Evolutionary conservation across 2,329 filamentous ascomycete genomes (phyloP).

Genomic region (Mariannaea sp.): DNA sequence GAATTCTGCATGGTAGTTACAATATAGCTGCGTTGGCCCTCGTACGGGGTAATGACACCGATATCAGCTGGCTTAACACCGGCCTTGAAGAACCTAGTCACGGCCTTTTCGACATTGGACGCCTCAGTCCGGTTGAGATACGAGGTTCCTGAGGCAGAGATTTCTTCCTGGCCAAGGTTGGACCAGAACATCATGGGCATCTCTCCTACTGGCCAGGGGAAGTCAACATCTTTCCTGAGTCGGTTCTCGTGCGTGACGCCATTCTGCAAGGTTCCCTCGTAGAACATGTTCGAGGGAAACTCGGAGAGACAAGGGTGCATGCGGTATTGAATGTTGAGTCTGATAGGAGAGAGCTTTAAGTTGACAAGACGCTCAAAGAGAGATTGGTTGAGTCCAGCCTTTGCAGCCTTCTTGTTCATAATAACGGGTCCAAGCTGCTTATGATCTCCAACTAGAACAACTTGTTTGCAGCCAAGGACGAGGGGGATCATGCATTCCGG

Average conservation of each 20-base stretch:
- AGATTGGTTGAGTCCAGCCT: conserved; percentile 97
- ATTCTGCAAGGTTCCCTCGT: conserved; percentile 95
- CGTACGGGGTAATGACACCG: conserved; percentile 97
- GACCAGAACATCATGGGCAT: conserved; percentile 99
- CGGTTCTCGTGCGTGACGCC: conserved; percentile 90
- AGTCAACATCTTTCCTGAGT: conserved; percentile 90
- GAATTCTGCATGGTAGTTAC: conserved; percentile 99
- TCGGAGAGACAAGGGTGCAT: conserved; percentile 98
- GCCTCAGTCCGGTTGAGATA: conserved; percentile 98
- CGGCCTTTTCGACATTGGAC: conserved; percentile 96
- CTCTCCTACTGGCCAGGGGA: conserved; percentile 93
- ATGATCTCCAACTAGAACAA: conserved; percentile 97
- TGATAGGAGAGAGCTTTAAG: conserved; percentile 86
- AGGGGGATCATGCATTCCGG: conserved; percentile 99
- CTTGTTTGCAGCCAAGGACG: conserved; percentile 96
- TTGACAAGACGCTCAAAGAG: conserved; percentile 95
- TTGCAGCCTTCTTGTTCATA: conserved; percentile 99
- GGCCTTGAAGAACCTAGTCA: conserved; percentile 98
- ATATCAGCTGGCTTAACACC: conserved; percentile 93
- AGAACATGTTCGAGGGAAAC: conserved; percentile 99
- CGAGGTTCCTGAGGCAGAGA: conserved; percentile 95
- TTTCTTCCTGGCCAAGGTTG: conserved; percentile 96
- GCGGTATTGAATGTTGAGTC: conserved; percentile 95
- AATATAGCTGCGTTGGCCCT: conserved; percentile 97
- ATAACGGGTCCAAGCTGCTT: conserved; percentile 98